A percentile compares a stretch with the other conserved stretches of the same genome.
phyloP scores from a whole-genome alignment of 108 stramenopile species.

The Pseudonitzschia delicatissima region DNA sequence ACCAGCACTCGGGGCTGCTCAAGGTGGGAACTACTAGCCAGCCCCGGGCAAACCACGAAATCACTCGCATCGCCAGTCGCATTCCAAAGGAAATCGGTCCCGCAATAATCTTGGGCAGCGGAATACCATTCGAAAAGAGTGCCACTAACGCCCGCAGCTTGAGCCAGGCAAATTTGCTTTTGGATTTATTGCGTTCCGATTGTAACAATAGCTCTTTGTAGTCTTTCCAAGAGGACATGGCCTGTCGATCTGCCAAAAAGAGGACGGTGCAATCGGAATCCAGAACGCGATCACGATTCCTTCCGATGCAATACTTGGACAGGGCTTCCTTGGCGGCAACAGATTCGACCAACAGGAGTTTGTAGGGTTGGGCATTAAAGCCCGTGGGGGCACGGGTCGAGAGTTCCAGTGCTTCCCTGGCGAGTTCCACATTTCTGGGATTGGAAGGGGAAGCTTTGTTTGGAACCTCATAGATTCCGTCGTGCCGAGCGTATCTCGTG shows the following conservation, averaged over 20 bases:
- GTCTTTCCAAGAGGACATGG: slow-evolving; percentile 35
- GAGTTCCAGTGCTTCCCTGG: slow-evolving; percentile 45
- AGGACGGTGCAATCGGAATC: slow-evolving; percentile 90
- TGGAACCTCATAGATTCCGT: slow-evolving; percentile 21
- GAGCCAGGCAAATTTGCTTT: slow-evolving; percentile 17
- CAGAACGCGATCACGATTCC: slow-evolving; percentile 82
- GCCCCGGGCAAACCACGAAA: slow-evolving; percentile 36
- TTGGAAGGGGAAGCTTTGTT: slow-evolving; percentile 47
- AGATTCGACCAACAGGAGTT: slow-evolving; percentile 64
- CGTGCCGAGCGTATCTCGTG: slow-evolving; percentile 27
- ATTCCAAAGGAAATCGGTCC: slow-evolving; percentile 60
- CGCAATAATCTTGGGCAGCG: slow-evolving; percentile 57
- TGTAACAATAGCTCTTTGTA: slow-evolving; percentile 39
- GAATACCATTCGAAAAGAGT: slow-evolving; percentile 76
- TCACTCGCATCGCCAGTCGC: slow-evolving; percentile 46
- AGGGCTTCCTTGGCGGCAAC: slow-evolving; percentile 53
- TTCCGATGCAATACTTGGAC: slow-evolving; percentile 68
- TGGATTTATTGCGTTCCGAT: not conserved
- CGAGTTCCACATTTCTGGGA: slow-evolving; percentile 39
- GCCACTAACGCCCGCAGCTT: slow-evolving; percentile 51
- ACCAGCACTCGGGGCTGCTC: slow-evolving; percentile 77
- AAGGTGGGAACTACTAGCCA: slow-evolving; percentile 66
- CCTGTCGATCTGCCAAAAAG: slow-evolving; percentile 82
- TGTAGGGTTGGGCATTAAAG: slow-evolving; percentile 92
- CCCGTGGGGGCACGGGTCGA: slow-evolving; percentile 74